Conservation (phyloP, 2,329 filamentous ascomycete genomes). For the Colletotrichum tofieldiae region DNA sequence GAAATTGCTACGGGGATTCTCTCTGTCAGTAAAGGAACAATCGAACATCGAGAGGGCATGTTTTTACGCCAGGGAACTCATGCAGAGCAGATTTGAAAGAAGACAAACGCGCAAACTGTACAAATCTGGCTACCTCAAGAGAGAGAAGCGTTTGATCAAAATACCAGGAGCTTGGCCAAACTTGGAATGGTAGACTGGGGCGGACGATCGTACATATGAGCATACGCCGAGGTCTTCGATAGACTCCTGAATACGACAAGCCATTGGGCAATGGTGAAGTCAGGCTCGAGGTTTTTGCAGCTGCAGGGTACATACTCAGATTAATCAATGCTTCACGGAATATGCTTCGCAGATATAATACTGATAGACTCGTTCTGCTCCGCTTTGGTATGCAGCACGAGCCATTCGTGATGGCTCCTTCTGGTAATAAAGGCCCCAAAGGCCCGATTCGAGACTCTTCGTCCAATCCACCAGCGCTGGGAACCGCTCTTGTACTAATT, state of each 20-base stretch:
- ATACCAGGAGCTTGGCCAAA: slow-evolving; percentile 4
- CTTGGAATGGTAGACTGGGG: not conserved
- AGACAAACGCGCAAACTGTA: not conserved
- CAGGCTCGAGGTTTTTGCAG: too few relatives aligned
- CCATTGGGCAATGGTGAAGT: not conserved
- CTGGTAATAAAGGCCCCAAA: too few relatives aligned
- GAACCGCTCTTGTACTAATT: too few relatives aligned
- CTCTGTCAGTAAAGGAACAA: not conserved
- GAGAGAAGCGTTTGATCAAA: not conserved
- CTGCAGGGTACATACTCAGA: too few relatives aligned
- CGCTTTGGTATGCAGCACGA: too few relatives aligned
- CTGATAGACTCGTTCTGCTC: too few relatives aligned
- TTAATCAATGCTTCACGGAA: too few relatives aligned
- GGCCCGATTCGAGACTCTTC: too few relatives aligned
- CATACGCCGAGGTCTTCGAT: not conserved
- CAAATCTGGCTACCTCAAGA: slow-evolving; percentile 7
- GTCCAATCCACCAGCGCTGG: too few relatives aligned
- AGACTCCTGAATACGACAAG: not conserved
- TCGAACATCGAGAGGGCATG: not conserved
- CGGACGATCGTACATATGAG: too few relatives aligned
- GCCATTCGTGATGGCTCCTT: too few relatives aligned
- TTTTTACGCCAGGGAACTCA: not conserved
- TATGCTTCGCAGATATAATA: too few relatives aligned
- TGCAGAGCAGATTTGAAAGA: slow-evolving; percentile 2
- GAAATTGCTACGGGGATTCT: fast-evolving